These are phyloP conservation scores for Ascochyta lentis DNA, from an alignment of 2,329 filamentous ascomycete genomes.

Conservation along the genomic window DNA sequence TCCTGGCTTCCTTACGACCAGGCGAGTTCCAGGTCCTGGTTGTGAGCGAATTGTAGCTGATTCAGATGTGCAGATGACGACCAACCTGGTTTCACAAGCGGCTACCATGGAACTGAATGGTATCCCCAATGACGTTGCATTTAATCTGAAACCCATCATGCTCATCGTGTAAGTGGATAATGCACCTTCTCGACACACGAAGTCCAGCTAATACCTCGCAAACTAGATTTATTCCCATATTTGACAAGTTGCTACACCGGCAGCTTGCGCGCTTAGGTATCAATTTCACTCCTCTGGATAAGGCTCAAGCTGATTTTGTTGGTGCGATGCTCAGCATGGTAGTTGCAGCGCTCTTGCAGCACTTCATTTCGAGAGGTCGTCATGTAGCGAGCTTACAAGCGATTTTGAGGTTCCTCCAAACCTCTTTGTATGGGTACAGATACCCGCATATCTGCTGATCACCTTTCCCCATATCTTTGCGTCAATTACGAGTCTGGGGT, in stretches of 20 bases:
- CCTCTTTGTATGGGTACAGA: conserved; percentile 61
- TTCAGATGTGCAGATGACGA: conserved; percentile 58
- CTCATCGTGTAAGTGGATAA: conserved; percentile 64
- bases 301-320: conserved; percentile 73
- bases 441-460: conserved; percentile 60
- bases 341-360: conserved; percentile 62
- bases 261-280: conserved; percentile 67
- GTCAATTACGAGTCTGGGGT: conserved; percentile 72
- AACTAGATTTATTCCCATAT: conserved; percentile 63
- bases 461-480: conserved; percentile 66
- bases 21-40: background rate
- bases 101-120: conserved; percentile 62
- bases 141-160: conserved; percentile 77
- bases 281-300: conserved; percentile 75
- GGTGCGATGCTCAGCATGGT: conserved; percentile 69
- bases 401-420: conserved; percentile 46
- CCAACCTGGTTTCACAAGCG: conserved; percentile 62
- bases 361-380: conserved; percentile 58
- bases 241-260: conserved; percentile 71
- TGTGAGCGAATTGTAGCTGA: background rate
- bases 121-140: conserved; percentile 77
- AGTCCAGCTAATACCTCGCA: background rate
- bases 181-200: background rate
- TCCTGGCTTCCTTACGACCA: conserved; percentile 65
- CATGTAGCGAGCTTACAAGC: conserved; percentile 49